These are phyloP conservation scores for Trichoderma reesei DNA, from an alignment of 495 filamentous ascomycete species.

Conservation along the genomic window DNA sequence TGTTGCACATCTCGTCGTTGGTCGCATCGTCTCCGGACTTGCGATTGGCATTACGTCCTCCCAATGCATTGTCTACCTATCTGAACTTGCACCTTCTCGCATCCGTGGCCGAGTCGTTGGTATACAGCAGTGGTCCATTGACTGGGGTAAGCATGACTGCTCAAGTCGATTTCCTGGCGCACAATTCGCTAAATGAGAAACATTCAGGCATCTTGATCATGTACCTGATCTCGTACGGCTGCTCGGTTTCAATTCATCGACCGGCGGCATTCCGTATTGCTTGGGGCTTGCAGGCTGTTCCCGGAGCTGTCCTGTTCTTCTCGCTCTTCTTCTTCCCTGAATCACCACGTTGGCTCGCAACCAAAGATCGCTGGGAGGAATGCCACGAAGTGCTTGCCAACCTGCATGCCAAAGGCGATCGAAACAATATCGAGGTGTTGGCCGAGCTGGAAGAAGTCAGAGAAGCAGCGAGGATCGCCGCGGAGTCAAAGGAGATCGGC, in stretches of 20 bases:
- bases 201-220: constrained; percentile 42
- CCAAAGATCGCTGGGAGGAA: constrained; percentile 66
- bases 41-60: constrained; percentile 67
- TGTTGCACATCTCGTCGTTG: constrained; percentile 55
- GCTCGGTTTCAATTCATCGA: constrained; percentile 37
- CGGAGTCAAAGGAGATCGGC: constrained; percentile 44
- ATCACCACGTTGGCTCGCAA: constrained; percentile 66
- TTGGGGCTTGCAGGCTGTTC: constrained; percentile 66
- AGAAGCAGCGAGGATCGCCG: constrained; percentile 51
- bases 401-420: constrained; percentile 54
- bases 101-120: constrained; percentile 66
- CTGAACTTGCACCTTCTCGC: constrained; percentile 68
- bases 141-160: constrained; percentile 49
- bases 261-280: constrained; percentile 58
- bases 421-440: constrained; percentile 51
- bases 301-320: constrained; percentile 53
- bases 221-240: constrained; percentile 64
- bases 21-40: constrained; percentile 61
- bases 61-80: constrained; percentile 68
- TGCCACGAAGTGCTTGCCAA: constrained; percentile 49
- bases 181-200: constrained; percentile 38
- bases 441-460: constrained; percentile 59
- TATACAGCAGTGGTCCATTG: constrained; percentile 65
- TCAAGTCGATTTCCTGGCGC: not conserved
- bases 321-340: constrained; percentile 67